Evolutionary conservation across 2,329 filamentous ascomycete species (phyloP).

Genomic region (Stagonosporopsis cucurbitacearum): DNA sequence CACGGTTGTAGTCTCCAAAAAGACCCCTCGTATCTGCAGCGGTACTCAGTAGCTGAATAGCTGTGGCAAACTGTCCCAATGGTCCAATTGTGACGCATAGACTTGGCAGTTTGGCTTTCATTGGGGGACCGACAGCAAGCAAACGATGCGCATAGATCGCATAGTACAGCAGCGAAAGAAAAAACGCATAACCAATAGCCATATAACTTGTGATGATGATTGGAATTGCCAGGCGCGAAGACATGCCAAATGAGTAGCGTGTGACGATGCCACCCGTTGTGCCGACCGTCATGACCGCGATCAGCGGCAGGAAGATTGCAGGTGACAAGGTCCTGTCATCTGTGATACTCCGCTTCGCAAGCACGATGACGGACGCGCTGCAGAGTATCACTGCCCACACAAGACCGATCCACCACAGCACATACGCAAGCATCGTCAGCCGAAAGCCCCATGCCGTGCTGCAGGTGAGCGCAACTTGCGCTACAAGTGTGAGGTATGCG

Average conservation of each 20-base stretch:
- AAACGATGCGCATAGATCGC: slow-evolving; percentile 21
- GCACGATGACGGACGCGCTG: slow-evolving; percentile 18
- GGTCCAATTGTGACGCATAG: slow-evolving; percentile 23
- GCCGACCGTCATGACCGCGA: slow-evolving; percentile 26
- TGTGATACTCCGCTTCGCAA: slow-evolving; percentile 21
- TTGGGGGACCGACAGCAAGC: slow-evolving; percentile 23
- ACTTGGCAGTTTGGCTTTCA: slow-evolving; percentile 18
- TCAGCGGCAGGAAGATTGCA: slow-evolving; percentile 25
- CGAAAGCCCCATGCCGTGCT: slow-evolving; percentile 69
- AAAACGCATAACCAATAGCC: slow-evolving; percentile 25
- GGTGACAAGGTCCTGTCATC: slow-evolving; percentile 20
- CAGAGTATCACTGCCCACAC: slow-evolving; percentile 27
- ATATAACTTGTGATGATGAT: slow-evolving; percentile 27
- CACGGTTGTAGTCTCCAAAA: slow-evolving; percentile 22
- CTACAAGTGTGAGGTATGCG: slow-evolving; percentile 68
- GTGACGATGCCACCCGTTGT: slow-evolving; percentile 24
- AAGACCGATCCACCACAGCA: slow-evolving; percentile 33
- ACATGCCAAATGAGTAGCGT: slow-evolving; percentile 21
- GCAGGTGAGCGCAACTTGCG: slow-evolving; percentile 66
- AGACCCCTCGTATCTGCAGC: slow-evolving; percentile 19
- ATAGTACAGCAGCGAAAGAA: slow-evolving; percentile 26
- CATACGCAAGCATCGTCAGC: slow-evolving; percentile 61
- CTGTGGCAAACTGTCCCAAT: slow-evolving; percentile 28
- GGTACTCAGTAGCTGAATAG: slow-evolving; percentile 23
- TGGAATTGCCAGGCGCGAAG: slow-evolving; percentile 22